These are phyloP conservation scores for Aureobasidium sp. DNA, from an alignment of 2,329 filamentous ascomycete species.

Conservation along the genomic window DNA sequence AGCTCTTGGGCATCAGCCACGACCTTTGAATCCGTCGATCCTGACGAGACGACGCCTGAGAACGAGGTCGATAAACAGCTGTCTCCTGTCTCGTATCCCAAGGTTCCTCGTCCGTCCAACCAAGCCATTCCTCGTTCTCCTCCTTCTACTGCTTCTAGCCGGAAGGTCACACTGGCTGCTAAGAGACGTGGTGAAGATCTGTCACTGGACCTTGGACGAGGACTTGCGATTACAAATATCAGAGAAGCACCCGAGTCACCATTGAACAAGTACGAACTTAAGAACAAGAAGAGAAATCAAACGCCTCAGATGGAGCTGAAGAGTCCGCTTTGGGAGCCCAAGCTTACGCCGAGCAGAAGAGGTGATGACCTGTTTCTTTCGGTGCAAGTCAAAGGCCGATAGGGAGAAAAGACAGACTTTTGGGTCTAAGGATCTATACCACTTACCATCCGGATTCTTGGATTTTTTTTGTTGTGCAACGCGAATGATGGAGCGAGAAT, in stretches of 20 bases:
- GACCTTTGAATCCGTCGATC: constrained; percentile 42
- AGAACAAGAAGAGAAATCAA: neutral
- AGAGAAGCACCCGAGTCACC: constrained; percentile 22
- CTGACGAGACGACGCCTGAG: constrained; percentile 40
- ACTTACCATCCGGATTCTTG: too few relatives aligned
- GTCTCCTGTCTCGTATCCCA: constrained; percentile 42
- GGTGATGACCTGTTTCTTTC: constrained; percentile 56
- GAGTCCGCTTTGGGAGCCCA: constrained; percentile 54
- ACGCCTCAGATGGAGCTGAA: constrained; percentile 19
- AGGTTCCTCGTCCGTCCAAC: constrained; percentile 41
- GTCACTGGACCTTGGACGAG: neutral
- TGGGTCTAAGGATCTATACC: constrained; percentile 19
- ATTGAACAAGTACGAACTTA: constrained; percentile 27
- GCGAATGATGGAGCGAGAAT: too few relatives aligned
- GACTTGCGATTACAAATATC: constrained; percentile 17
- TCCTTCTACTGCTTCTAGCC: constrained; percentile 10
- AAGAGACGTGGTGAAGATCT: constrained; percentile 3
- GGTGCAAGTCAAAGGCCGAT: constrained; percentile 27
- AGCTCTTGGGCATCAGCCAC: constrained; percentile 27
- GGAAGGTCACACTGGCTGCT: neutral
- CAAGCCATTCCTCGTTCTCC: constrained; percentile 38
- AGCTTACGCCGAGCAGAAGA: constrained; percentile 58
- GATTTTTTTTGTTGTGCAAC: too few relatives aligned
- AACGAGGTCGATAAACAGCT: constrained; percentile 38
- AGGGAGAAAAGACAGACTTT: constrained; percentile 1